Base-by-base conservation (phyloP, 768 basidiomycete species). In the Sistotremastrum niveocremeum region DNA sequence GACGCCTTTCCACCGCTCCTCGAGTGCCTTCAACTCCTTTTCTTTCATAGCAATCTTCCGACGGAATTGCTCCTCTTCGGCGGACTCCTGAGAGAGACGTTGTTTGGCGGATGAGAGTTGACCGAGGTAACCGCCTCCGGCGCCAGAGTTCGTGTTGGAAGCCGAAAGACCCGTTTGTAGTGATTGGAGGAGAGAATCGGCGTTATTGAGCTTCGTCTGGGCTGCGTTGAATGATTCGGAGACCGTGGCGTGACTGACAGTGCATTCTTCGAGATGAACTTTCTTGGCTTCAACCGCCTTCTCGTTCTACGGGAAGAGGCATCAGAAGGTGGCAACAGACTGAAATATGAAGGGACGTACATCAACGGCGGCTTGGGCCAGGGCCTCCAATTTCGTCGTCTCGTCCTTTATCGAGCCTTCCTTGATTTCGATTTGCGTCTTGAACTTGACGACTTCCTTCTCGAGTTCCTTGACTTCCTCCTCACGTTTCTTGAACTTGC, bases 101-200 rank as follows among this genome's bases (percentile, higher is more conserved):
- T 76, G 76, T 54, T 79, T 79, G 0, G 91, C 86, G 9, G 87
- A 80, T 1, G 91, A 85, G 37, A 99, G 75, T 60, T 97, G 93
- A 12, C 91, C 95, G 79, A 98, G 83, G 62, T 97, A 98, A 0
- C 95, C 95, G 2, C 91, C 89, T 6, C 84, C 81, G 7, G 78
- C 75, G 11, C 77, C 74, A 37, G 77, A 79, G 48, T 75, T 77
- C 31, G 70, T 62, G 43, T 72, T 72, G 37, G 67, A 71, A 4
- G 84, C 82, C 1, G 90, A 79, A 7, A 97, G 76, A 39, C 95
- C 95, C 0, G 94, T 98, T 41, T 94, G 71, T 12, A 98, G 77
- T 0, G 89, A 88, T 61, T 98, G 94, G 0, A 98, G 72, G n/a
- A 98, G 81, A 54, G 91, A 88, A 61, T 98, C 93, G 10, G 81